Base-by-base conservation (phyloP, 2,329 filamentous ascomycete genomes). In the Aspergillus phoenicis region DNA sequence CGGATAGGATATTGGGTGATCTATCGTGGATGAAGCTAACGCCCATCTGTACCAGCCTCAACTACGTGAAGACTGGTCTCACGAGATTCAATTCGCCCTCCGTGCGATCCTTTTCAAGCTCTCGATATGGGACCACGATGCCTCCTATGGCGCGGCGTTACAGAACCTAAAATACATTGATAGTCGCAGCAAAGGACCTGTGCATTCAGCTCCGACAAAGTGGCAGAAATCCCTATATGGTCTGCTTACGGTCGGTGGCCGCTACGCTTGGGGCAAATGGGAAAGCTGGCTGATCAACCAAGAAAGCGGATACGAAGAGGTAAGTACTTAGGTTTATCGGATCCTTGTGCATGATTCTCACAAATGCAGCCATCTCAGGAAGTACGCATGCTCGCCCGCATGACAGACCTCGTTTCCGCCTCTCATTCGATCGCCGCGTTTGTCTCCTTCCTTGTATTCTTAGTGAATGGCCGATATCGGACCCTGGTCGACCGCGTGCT, bases 51-150 rank as follows among this genome's bases (percentile, higher is more conserved):
- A 17, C 20, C 62, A 82, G 74, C 73, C 83, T 15, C 87, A 93
- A 74, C 78, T 96, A 48, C 86, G 90, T 61, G 92, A 97, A 74
- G 91, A 96, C 71, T 97, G 91, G 88, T 88, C 88, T 13, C 84
- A 91, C 56, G 95, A 98, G 78, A 94, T 98, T 57, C 83, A 90
- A 64, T 83, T 97, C 28, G 85, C 82, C 0, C 82, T 99, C 59
- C 85, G 94, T 51, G 87, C 89, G 2, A 81, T 93, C 3, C 81
- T 99, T 7, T 99, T 97, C 83, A 99, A 99, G 78, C 85, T 99
- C 64, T 92, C 91, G 15, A 89, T 99, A 61, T 99, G 95, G 95
- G 93, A 98, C 76, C 91, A 97, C 75, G 89, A 97, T 75, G 91
- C 95, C 41, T 96, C 91, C 5, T 98, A 99, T 76, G 95, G 95